Conservation (phyloP, 75 land plant species). For the Pinus albicaulis region DNA sequence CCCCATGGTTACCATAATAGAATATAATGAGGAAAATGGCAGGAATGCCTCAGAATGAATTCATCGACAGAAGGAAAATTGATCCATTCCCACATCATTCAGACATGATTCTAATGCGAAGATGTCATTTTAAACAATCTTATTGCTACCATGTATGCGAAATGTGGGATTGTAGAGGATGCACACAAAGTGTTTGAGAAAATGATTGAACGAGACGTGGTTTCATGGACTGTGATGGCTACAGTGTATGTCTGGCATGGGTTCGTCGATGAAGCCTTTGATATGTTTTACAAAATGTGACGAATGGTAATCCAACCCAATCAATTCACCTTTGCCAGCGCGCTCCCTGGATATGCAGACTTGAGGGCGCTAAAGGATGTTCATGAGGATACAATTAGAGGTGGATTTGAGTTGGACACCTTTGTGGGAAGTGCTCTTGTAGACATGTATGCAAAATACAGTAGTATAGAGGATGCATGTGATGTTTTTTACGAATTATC, state of each 20-base stretch:
- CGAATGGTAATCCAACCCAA: slow-evolving; percentile 32
- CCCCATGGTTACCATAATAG: too few relatives aligned
- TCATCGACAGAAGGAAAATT: slow-evolving; percentile 27
- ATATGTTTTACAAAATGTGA: slow-evolving; percentile 42
- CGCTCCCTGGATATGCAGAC: slow-evolving; percentile 46
- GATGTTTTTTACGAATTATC: not conserved
- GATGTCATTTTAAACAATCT: slow-evolving; percentile 31
- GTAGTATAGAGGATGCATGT: not conserved
- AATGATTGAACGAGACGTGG: slow-evolving; percentile 32
- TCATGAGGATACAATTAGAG: slow-evolving; percentile 29
- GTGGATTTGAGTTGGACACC: slow-evolving; percentile 25
- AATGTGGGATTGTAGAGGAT: slow-evolving; percentile 39
- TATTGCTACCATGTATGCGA: slow-evolving; percentile 55
- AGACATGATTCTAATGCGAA: slow-evolving; percentile 20
- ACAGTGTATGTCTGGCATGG: slow-evolving; percentile 45
- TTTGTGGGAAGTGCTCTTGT: slow-evolving; percentile 34
- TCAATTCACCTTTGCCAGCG: slow-evolving; percentile 27
- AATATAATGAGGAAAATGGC: not conserved
- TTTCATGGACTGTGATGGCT: slow-evolving; percentile 59
- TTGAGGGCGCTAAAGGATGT: slow-evolving; percentile 30
- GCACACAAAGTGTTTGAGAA: slow-evolving; percentile 47
- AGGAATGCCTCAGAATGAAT: slow-evolving; percentile 13
- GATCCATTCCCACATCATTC: slow-evolving; percentile 46
- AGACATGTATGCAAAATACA: not conserved
- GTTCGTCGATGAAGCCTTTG: slow-evolving; percentile 30